Percentiles rank a stretch among this genome's conserved stretches.
Evolutionary conservation across 2,329 filamentous ascomycete genomes (phyloP).

Genomic region (Sporothrix phasma): DNA sequence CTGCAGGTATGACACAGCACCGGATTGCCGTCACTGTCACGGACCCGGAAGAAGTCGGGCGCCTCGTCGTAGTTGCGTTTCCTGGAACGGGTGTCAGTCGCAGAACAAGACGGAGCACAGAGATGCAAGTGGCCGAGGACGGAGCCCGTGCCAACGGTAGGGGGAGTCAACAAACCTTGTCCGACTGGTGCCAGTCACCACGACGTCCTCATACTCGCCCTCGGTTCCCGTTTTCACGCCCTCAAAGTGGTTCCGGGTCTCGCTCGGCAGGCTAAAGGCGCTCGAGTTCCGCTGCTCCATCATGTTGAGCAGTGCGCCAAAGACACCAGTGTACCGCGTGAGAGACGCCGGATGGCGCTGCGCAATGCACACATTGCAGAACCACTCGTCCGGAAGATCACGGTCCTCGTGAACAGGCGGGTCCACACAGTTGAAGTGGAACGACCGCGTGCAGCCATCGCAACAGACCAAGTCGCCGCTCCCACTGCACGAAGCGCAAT

Average conservation of each 20-base stretch:
- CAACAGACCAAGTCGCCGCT: constrained; percentile 84
- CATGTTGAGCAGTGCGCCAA: constrained; percentile 50
- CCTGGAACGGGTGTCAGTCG: background rate
- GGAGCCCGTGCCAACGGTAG: background rate
- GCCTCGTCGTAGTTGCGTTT: constrained; percentile 50
- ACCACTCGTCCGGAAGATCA: constrained; percentile 67
- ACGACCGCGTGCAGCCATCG: constrained; percentile 81
- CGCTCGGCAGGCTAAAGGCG: constrained; percentile 61
- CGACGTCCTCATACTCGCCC: constrained; percentile 69
- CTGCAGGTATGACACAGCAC: constrained; percentile 73
- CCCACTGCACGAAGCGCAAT: constrained; percentile 76
- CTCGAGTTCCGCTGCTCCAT: constrained; percentile 61
- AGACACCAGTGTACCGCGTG: constrained; percentile 44
- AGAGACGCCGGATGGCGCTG: constrained; percentile 38
- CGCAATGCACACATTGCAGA: constrained; percentile 62
- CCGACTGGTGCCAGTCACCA: constrained; percentile 24
- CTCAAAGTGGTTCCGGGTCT: constrained; percentile 67
- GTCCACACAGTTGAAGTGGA: constrained; percentile 82
- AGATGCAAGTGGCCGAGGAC: background rate
- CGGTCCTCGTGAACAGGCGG: constrained; percentile 60
- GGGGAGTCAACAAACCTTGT: background rate
- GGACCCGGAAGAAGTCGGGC: constrained; percentile 57
- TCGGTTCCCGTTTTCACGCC: constrained; percentile 66
- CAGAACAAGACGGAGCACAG: background rate
- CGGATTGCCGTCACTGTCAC: constrained; percentile 61